Evolutionary conservation across 2,329 filamentous ascomycete species (phyloP), one percentile per base, ranked within the genome.

Genomic region (Epichloe coenophiala): DNA sequence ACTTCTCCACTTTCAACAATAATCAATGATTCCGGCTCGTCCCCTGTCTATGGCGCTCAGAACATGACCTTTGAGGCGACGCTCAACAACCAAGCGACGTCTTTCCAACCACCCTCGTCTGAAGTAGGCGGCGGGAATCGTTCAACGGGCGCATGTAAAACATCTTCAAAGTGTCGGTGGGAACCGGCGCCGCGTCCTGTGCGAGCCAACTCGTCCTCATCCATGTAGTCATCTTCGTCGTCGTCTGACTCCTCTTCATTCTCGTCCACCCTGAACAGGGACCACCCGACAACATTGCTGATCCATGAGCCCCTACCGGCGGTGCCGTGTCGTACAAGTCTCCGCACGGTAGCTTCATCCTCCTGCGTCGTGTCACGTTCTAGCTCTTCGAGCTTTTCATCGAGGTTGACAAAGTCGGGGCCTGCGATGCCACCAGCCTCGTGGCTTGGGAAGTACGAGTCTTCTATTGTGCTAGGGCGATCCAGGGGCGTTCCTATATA

Each of bases 71-170:
- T 81, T 27, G 75, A 74, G 11, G 80, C 81, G 55, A 85, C 79
- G 55, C 74, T 81, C 50, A 85, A 64, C 45, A 86, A 64, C 82
- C 81, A 86, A 15, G 80, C 80, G 27, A 80, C 81, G 63, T 85
- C 82, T 52, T 77, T 73, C 81, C 81, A 84, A 8, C 75, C 75
- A 15, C 78, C 79, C 42, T 78, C 74, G 48, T 83, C 73, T 8
- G 71, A 67, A 41, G 72, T 72, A 47, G 69, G 68, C 9, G 71
- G 68, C 35, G 60, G 76, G 60, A 81, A 66, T 9, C 64, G 64
- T 46, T 76, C 73, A 45, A 73, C 68, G 0, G 69, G 61, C n/a
- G 62, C 51, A 33, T 61, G 67, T 3, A 68, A 63, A 48, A 71
- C 62, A 42, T 69, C 70, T 55, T 71, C 71, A 27, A 69, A 64